These are phyloP conservation scores for Fraxinus albicans DNA, from an alignment of 305 asterid genomes.

Conservation along the genomic window DNA sequence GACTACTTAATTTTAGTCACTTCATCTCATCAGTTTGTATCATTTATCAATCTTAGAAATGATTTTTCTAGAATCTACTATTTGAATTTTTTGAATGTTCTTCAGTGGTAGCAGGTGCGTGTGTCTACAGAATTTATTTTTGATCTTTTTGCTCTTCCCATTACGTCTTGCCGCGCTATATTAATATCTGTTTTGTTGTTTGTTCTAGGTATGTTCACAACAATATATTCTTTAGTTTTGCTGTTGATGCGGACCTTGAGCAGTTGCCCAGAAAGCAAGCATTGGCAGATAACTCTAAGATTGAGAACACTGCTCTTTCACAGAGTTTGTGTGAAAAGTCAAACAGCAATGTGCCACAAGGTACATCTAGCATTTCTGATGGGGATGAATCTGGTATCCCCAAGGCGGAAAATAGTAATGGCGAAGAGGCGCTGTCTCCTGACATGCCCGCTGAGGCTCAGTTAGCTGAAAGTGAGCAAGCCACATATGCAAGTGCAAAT, in stretches of 20 bases:
- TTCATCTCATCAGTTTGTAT: background rate
- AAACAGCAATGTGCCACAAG: constrained; percentile 36
- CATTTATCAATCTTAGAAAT: background rate
- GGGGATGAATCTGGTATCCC: constrained; percentile 35
- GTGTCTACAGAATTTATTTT: background rate
- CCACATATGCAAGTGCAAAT: constrained; percentile 96
- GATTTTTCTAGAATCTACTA: background rate
- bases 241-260: constrained; percentile 83
- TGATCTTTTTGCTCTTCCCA: background rate
- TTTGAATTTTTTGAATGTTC: background rate
- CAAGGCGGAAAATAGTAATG: constrained; percentile 38
- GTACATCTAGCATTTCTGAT: constrained; percentile 28
- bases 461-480: constrained; percentile 96
- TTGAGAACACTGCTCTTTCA: constrained; percentile 32
- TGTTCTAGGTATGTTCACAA: constrained; percentile 87
- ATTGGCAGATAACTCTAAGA: constrained; percentile 46
- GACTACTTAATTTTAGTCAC: background rate
- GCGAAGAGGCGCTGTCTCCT: constrained; percentile 31
- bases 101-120: background rate
- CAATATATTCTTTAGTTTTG: constrained; percentile 96
- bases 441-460: constrained; percentile 60
- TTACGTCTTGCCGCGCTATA: background rate
- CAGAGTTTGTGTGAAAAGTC: constrained; percentile 40
- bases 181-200: constrained; percentile 25
- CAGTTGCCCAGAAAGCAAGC: constrained; percentile 58